A percentile compares a stretch with the other conserved stretches of the same genome.
Evolutionary conservation across 805 yeast species (phyloP).

Genomic region (Saccharomycopsis guyanensis): DNA sequence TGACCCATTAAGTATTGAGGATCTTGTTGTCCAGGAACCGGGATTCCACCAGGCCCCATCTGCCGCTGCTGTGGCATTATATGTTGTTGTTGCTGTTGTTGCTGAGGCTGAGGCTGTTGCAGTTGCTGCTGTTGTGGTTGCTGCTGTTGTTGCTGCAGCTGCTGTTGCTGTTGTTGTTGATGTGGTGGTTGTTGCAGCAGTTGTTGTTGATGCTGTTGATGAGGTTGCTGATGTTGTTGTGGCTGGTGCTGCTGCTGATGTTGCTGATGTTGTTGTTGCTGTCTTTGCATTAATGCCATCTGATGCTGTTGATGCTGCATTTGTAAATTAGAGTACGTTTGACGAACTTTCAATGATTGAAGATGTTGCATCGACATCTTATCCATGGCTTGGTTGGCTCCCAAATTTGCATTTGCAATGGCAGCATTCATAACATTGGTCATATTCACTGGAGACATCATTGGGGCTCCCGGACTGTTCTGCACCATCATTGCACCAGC

Average conservation of each 20-base stretch:
- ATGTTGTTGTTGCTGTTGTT: conserved; percentile 1
- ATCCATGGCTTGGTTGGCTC: background rate
- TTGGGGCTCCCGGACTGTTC: background rate
- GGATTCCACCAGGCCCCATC: too few species aligned
- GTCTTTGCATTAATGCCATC: conserved; percentile 8
- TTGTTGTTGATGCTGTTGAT: background rate
- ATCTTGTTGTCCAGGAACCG: too few species aligned
- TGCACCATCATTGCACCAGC: background rate
- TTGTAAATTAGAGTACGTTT: conserved; percentile 11
- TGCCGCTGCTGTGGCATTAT: background rate
- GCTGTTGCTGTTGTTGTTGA: background rate
- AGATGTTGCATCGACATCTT: conserved; percentile 10
- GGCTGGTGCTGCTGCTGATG: conserved; percentile 1
- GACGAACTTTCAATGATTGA: conserved; percentile 14
- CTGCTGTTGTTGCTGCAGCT: background rate
- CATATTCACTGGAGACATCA: background rate
- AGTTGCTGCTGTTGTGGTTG: conserved; percentile 1
- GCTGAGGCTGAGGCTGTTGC: conserved; percentile 1
- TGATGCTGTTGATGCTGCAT: conserved; percentile 16
- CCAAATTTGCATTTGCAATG: conserved; percentile 14
- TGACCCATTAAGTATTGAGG: background rate
- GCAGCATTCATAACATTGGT: conserved; percentile 20
- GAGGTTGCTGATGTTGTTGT: conserved; percentile 1
- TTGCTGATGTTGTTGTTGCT: conserved; percentile 22
- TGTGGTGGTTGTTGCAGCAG: background rate